phyloP scores from a whole-genome alignment of 2,329 filamentous ascomycete genomes.

The Aspergillus pseudoviridinutans region DNA sequence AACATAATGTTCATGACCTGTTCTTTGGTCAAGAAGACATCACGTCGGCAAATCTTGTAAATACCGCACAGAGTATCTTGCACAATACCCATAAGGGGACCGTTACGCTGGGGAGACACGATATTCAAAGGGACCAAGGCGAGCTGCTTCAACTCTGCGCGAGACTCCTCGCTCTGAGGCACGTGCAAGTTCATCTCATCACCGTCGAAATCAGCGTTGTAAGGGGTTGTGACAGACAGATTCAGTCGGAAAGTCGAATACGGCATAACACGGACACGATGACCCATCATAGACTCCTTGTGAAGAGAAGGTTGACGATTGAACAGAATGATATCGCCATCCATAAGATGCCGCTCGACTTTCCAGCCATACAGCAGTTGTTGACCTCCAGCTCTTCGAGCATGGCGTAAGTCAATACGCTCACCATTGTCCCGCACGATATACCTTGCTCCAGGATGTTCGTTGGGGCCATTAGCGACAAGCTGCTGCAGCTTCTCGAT shows the following conservation, averaged over 20 bases:
- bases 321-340: slow-evolving; percentile 98
- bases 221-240: slow-evolving; percentile 93
- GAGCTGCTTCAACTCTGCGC: slow-evolving; percentile 87
- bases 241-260: slow-evolving; percentile 99
- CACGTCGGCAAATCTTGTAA: slow-evolving; percentile 93
- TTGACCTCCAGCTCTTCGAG: slow-evolving; percentile 73
- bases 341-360: slow-evolving; percentile 92
- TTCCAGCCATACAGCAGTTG: slow-evolving; percentile 98
- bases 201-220: slow-evolving; percentile 99
- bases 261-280: slow-evolving; percentile 95
- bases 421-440: slow-evolving; percentile 92
- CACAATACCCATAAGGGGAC: slow-evolving; percentile 98
- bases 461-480: slow-evolving; percentile 89
- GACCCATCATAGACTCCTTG: slow-evolving; percentile 99
- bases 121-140: slow-evolving; percentile 99
- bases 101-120: slow-evolving; percentile 94
- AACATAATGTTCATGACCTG: slow-evolving; percentile 95
- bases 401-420: slow-evolving; percentile 89
- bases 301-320: slow-evolving; percentile 98
- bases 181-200: slow-evolving; percentile 99
- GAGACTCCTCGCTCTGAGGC: slow-evolving; percentile 93
- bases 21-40: slow-evolving; percentile 85
- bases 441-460: slow-evolving; percentile 94
- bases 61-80: slow-evolving; percentile 95
- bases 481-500: slow-evolving; percentile 85